Conservation (phyloP, 2,329 filamentous ascomycete species). For the Xylaria sp. region DNA sequence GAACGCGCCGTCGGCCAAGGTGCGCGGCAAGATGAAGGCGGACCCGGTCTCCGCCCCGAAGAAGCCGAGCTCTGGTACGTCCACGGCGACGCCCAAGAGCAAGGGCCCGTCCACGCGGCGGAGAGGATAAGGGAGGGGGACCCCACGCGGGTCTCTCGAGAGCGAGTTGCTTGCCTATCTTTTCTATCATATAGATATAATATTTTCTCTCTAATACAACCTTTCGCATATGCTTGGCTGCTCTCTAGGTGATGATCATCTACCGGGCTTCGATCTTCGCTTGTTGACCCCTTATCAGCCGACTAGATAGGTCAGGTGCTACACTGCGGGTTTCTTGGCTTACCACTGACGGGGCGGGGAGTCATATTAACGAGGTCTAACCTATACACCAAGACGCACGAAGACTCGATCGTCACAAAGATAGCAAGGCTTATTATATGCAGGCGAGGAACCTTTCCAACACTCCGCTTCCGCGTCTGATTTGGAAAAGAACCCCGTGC, state of each 20-base stretch:
- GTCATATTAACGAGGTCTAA: conserved; percentile 12
- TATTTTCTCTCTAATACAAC: conserved; percentile 20
- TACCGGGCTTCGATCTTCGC: conserved; percentile 10
- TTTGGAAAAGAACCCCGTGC: conserved; percentile 23
- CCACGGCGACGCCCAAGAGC: conserved; percentile 39
- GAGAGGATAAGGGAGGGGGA: conserved; percentile 37
- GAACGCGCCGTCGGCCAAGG: conserved; percentile 65
- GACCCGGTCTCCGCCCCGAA: conserved; percentile 25
- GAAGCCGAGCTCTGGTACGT: conserved; percentile 28
- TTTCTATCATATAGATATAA: conserved; percentile 10
- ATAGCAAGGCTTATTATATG: conserved; percentile 6
- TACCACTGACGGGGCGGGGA: background rate
- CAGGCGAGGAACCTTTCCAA: conserved; percentile 10
- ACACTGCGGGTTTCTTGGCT: background rate
- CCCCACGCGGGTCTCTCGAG: background rate
- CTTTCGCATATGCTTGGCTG: conserved; percentile 15
- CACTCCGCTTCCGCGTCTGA: conserved; percentile 20
- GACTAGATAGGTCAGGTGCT: background rate
- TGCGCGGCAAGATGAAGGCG: conserved; percentile 43
- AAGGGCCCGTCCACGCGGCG: conserved; percentile 48
- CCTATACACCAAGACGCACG: background rate
- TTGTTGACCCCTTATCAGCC: background rate
- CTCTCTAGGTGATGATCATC: conserved; percentile 13
- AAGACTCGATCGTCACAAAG: background rate
- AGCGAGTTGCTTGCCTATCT: conserved; percentile 7